Evolutionary conservation across 805 yeast species (phyloP).

Genomic region (Schizosaccharomyces octosporus): DNA sequence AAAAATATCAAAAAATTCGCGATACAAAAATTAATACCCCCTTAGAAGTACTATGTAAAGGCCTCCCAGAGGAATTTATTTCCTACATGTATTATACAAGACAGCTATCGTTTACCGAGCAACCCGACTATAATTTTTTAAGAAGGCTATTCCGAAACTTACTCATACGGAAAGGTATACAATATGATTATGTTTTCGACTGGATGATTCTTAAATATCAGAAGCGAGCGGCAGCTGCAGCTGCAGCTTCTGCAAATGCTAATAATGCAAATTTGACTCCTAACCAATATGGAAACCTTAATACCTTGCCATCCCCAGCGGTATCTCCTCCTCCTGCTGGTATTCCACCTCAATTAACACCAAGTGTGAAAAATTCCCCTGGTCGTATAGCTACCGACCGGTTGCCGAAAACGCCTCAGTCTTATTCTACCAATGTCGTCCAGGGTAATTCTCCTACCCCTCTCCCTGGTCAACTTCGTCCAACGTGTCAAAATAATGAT

Average conservation of each 20-base stretch:
- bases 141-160: constrained; percentile 75
- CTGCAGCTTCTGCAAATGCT: background rate
- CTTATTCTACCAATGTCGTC: background rate
- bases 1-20: constrained; percentile 86
- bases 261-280: background rate
- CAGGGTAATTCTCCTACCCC: background rate
- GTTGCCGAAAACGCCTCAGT: background rate
- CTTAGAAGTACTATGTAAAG: constrained; percentile 63
- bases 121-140: constrained; percentile 77
- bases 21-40: constrained; percentile 84
- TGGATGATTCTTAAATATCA: constrained; percentile 71
- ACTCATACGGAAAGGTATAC: constrained; percentile 64
- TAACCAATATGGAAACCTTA: background rate
- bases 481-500: background rate
- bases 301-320: background rate
- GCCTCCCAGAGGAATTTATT: constrained; percentile 74
- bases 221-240: background rate
- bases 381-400: background rate
- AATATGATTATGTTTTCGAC: constrained; percentile 83
- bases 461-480: background rate
- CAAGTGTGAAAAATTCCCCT: background rate
- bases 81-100: constrained; percentile 73
- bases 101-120: constrained; percentile 78
- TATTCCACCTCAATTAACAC: background rate
- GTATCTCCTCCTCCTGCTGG: background rate